Percentiles rank a stretch among this genome's conserved stretches.
These are phyloP conservation scores for Monosporozyma servazzii DNA, from an alignment of 805 yeast species.

Conservation along the genomic window DNA sequence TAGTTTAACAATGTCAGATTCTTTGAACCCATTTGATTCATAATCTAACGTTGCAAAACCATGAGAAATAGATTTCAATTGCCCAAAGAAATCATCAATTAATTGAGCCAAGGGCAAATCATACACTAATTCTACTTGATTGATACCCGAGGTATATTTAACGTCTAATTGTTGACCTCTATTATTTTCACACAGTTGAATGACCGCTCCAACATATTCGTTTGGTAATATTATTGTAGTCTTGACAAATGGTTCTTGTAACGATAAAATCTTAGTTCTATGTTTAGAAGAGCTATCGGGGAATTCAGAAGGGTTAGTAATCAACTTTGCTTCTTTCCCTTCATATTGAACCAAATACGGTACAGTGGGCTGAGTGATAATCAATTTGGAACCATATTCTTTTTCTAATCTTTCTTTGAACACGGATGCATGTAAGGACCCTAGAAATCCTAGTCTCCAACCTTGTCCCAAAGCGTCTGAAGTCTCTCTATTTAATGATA, in stretches of 20 bases:
- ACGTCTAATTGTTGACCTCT: conserved; percentile 78
- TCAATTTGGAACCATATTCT: conserved; percentile 87
- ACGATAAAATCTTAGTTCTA: conserved; percentile 33
- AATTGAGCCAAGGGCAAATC: conserved; percentile 78
- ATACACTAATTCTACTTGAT: conserved; percentile 74
- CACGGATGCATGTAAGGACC: conserved; percentile 91
- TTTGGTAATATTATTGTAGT: conserved; percentile 86
- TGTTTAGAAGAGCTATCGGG: conserved; percentile 43
- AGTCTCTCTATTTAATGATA: conserved; percentile 78
- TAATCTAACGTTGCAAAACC: conserved; percentile 94
- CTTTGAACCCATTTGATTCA: conserved; percentile 82
- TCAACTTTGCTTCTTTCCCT: conserved; percentile 53
- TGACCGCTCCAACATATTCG: conserved; percentile 80
- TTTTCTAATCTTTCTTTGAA: conserved; percentile 85
- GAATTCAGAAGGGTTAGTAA: conserved; percentile 89
- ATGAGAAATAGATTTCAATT: conserved; percentile 75
- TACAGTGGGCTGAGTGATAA: conserved; percentile 92
- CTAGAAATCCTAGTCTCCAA: conserved; percentile 93
- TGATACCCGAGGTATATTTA: conserved; percentile 57
- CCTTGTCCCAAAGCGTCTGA: conserved; percentile 95
- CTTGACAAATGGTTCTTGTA: conserved; percentile 81
- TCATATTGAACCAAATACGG: conserved; percentile 72
- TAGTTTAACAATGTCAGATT: conserved; percentile 74
- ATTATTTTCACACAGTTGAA: conserved; percentile 74
- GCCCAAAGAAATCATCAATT: conserved; percentile 94